Evolutionary conservation across 208 protist species (phyloP).

Genomic region (Crithidia thermophila): DNA sequence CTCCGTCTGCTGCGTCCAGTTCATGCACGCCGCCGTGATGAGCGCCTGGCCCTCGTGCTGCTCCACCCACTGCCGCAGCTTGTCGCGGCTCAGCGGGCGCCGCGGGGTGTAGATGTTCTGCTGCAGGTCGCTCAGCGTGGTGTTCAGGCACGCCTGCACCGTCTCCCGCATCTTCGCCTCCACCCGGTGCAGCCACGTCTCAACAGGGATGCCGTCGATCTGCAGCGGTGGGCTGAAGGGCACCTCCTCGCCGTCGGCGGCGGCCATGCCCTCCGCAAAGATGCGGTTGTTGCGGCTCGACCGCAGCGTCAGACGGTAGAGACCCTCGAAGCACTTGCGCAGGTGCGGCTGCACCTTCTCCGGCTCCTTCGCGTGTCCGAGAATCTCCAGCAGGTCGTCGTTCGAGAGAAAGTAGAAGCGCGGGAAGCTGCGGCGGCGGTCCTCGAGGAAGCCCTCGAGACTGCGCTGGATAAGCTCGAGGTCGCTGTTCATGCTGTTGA

Average conservation of each 20-base stretch:
- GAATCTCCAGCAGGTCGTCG: constrained; percentile 98
- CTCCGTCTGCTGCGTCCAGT: constrained; percentile 95
- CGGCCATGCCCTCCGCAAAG: constrained; percentile 84
- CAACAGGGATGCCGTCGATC: constrained; percentile 92
- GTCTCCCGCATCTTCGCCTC: constrained; percentile 95
- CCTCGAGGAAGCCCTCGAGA: constrained; percentile 97
- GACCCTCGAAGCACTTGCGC: constrained; percentile 98
- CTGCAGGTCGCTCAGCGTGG: constrained; percentile 80
- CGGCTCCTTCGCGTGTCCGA: constrained; percentile 97
- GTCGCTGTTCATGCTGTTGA: constrained; percentile 94
- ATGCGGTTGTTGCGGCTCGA: constrained; percentile 65
- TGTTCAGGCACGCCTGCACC: constrained; percentile 84
- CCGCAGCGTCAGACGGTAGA: constrained; percentile 91
- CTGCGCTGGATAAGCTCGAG: constrained; percentile 98
- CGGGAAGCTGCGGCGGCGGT: constrained; percentile 96
- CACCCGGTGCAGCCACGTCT: constrained; percentile 93
- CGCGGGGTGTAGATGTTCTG: constrained; percentile 81
- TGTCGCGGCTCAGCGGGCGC: constrained; percentile 74
- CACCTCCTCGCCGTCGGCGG: constrained; percentile 95
- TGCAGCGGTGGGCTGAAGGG: constrained; percentile 85
- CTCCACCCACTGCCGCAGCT: constrained; percentile 89
- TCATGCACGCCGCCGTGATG: constrained; percentile 96
- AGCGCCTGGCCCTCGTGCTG: constrained; percentile 94
- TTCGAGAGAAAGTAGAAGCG: constrained; percentile 99
- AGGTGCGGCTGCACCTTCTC: constrained; percentile 97